Conservation (phyloP, 2,329 filamentous ascomycete species). For the Emergomyces pasteurianus region DNA sequence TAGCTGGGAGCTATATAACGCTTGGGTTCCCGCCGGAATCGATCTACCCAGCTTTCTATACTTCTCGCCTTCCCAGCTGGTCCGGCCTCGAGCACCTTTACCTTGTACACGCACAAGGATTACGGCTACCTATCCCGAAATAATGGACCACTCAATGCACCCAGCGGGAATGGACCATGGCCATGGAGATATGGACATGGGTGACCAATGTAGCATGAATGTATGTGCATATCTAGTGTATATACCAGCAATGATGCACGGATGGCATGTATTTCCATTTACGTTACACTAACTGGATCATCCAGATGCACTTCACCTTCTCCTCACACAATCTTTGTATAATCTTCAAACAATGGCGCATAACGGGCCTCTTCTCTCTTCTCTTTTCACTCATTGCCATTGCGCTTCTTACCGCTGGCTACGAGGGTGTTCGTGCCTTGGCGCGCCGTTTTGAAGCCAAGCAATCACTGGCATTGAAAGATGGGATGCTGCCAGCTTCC, state of each 20-base stretch:
- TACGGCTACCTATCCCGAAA: neutral
- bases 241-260: neutral
- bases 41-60: neutral
- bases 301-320: constrained; percentile 97
- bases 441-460: constrained; percentile 62
- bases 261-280: too few relatives aligned
- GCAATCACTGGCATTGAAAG: constrained; percentile 1
- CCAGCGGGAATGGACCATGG: constrained; percentile 37
- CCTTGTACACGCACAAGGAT: too few relatives aligned
- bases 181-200: constrained; percentile 48
- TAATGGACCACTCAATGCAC: constrained; percentile 28
- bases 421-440: constrained; percentile 72
- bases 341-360: constrained; percentile 83
- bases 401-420: constrained; percentile 74
- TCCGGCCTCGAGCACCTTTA: too few relatives aligned
- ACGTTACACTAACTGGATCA: neutral
- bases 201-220: constrained; percentile 75
- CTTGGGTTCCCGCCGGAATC: neutral
- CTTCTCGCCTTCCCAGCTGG: neutral
- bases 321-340: constrained; percentile 88
- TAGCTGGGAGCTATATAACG: neutral
- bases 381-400: constrained; percentile 73
- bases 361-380: constrained; percentile 62
- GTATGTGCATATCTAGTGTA: constrained; percentile 39
- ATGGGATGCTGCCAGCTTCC: neutral